Percentiles rank a stretch among this genome's conserved stretches.
Conservation (phyloP, 306 rosid genomes). For the Glycine latifolia region DNA sequence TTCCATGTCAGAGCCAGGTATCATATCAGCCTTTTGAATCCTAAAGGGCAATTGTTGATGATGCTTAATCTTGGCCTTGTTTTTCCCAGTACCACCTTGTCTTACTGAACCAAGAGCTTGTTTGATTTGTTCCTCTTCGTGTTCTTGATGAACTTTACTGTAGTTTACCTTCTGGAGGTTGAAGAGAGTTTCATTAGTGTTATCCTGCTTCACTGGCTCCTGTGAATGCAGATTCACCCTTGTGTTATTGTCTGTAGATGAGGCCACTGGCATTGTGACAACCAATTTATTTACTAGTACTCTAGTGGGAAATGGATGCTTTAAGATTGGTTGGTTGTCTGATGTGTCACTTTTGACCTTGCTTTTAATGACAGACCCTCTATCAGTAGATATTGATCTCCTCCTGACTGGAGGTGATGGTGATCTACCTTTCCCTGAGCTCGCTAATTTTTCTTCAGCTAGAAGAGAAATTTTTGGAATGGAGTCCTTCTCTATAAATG, state of each 20-base stretch:
- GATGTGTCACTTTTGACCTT: slow-evolving; percentile 59
- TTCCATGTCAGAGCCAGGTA: slow-evolving; percentile 58
- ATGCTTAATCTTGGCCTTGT: slow-evolving; percentile 71
- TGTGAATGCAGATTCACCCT: slow-evolving; percentile 54
- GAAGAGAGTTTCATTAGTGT: slow-evolving; percentile 54
- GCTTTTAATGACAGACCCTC: slow-evolving; percentile 77
- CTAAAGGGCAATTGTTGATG: slow-evolving; percentile 65
- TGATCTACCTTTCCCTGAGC: slow-evolving; percentile 70
- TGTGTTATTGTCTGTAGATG: slow-evolving; percentile 51
- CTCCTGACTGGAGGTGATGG: slow-evolving; percentile 90
- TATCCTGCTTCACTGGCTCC: slow-evolving; percentile 59
- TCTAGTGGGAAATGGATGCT: slow-evolving; percentile 69
- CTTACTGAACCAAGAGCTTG: slow-evolving; percentile 62
- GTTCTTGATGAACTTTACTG: slow-evolving; percentile 67
- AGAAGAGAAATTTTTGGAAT: slow-evolving; percentile 62
- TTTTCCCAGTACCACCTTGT: slow-evolving; percentile 74
- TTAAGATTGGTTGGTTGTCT: slow-evolving; percentile 68
- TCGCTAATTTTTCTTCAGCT: slow-evolving; percentile 66
- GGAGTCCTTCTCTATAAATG: slow-evolving; percentile 67
- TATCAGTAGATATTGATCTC: slow-evolving; percentile 89
- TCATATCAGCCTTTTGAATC: slow-evolving; percentile 62
- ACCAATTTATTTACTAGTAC: slow-evolving; percentile 67
- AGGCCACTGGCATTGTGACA: slow-evolving; percentile 45
- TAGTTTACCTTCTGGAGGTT: slow-evolving; percentile 62
- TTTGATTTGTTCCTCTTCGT: slow-evolving; percentile 76